Evolutionary conservation across 495 filamentous ascomycete species (phyloP), one percentile per base, ranked within the genome.

Genomic region (Xylaria telfairii): DNA sequence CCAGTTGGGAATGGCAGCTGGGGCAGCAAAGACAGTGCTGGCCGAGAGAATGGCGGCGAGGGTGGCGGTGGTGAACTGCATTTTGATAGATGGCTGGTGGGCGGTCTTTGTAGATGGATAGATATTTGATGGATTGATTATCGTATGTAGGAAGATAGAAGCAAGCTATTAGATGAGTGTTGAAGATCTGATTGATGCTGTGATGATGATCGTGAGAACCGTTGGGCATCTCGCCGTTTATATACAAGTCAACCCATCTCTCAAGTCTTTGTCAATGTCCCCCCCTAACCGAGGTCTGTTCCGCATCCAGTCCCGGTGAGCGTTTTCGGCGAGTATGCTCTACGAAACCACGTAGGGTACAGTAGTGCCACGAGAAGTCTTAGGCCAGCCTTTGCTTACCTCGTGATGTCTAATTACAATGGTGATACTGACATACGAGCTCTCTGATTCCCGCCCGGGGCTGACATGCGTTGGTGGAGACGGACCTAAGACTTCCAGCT

Each of bases 1-100:
- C 82, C 79, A 83, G 54, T 78, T 49, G 19, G 73, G 65, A 65
- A 81, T 82, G 30, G 54, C 61, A 51, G 71, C 74, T 30, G 72
- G 73, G 12, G 67, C 44, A n/a, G 80, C 81, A 32, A 83, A 80
- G 68, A 80, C 71, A 62, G 74, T 74, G 49, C 78, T 74, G 57
- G 80, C 75, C 68, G 81, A 75, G 73, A 83, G 32, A 66, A 70
- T 57, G 28, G 78, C 51, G 73, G 80, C 65, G 54, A 80, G 37
- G 68, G 77, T 37, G 69, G 81, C 65, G 72, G 76, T 76, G 71
- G 77, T 77, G 80, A 84, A 72, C 73, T 84, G 81, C 83, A 85
- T 85, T 71, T 65, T 78, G 74, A 28, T 70, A 76, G 62, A 61
- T 72, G 71, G 41, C 39, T 73, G 47, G 65, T 66, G 24, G 67